Evolutionary conservation across 345 rosid genomes (phyloP).

Genomic region (Eutrema yunnanense): DNA sequence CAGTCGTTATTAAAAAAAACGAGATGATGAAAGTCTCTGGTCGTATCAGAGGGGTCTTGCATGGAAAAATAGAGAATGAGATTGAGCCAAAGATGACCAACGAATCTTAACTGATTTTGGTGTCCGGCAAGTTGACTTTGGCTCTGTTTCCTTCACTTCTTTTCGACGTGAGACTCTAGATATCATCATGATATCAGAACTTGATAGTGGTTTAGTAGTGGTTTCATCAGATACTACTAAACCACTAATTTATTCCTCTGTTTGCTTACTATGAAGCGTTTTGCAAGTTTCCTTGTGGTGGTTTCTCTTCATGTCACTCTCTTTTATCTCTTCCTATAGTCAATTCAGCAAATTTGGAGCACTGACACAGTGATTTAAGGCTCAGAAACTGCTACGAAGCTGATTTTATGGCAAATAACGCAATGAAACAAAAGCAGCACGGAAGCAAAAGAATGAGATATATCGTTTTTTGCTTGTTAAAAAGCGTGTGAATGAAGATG

Average conservation of each 20-base stretch:
- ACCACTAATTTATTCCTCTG: too few species aligned
- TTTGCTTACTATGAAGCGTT: too few species aligned
- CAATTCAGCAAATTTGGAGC: background rate
- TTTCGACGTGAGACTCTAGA: conserved; percentile 15
- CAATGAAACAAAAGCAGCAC: background rate
- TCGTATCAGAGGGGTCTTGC: conserved; percentile 11
- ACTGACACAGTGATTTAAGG: background rate
- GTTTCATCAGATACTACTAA: too few species aligned
- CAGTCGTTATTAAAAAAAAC: too few species aligned
- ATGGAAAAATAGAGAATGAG: conserved; percentile 23
- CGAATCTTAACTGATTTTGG: background rate
- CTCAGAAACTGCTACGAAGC: background rate
- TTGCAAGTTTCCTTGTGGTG: background rate
- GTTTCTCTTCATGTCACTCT: background rate
- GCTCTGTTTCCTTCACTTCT: conserved; percentile 29
- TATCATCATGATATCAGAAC: background rate
- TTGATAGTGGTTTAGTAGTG: too few species aligned
- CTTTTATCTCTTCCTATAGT: background rate
- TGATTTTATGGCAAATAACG: background rate
- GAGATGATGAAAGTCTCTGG: background rate
- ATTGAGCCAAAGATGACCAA: conserved; percentile 32
- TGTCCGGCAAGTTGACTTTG: conserved; percentile 28
- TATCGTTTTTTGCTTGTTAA: background rate
- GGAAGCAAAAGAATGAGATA: background rate
- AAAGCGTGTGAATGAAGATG: background rate